phyloP scores from a whole-genome alignment of 2,329 filamentous ascomycete species.

The Penicillium sp. region DNA sequence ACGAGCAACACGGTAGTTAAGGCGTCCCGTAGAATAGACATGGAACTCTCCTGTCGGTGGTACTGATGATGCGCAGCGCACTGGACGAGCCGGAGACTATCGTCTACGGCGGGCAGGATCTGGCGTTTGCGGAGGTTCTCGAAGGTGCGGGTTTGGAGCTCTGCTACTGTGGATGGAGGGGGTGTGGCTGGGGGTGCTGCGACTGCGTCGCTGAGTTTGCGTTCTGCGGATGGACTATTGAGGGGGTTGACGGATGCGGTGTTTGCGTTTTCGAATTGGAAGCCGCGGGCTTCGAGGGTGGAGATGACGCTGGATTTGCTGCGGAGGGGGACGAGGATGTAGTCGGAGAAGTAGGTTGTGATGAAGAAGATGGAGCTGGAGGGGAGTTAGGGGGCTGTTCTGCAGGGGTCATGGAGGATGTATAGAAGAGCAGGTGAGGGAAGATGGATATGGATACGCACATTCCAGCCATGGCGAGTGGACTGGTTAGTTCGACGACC shows the following conservation, averaged over 20 bases:
- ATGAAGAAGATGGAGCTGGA: conserved; percentile 90
- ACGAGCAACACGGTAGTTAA: conserved; percentile 41
- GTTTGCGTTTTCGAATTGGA: conserved; percentile 73
- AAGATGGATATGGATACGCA: conserved; percentile 39
- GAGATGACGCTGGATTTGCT: conserved; percentile 73
- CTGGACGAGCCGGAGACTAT: conserved; percentile 71
- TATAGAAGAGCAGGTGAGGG: background rate
- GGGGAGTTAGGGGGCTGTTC: conserved; percentile 16
- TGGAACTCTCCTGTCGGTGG: conserved; percentile 40
- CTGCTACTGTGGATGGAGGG: conserved; percentile 73
- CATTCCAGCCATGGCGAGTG: conserved; percentile 87
- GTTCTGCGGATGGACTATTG: conserved; percentile 31
- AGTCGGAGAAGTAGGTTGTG: conserved; percentile 96
- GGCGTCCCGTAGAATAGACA: conserved; percentile 42
- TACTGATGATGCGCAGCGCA: conserved; percentile 68
- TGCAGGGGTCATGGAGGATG: background rate
- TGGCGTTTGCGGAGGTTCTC: conserved; percentile 74
- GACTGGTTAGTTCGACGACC: conserved; percentile 88
- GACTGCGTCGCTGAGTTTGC: conserved; percentile 24
- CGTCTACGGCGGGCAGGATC: conserved; percentile 72
- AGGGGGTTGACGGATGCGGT: conserved; percentile 65
- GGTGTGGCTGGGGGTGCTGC: conserved; percentile 63
- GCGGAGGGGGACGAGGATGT: conserved; percentile 83
- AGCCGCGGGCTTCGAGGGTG: conserved; percentile 76
- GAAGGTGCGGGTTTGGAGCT: conserved; percentile 83